These are phyloP conservation scores for Cokeromyces recurvatus DNA, from an alignment of 371 early-diverging fungal genomes.

Conservation along the genomic window DNA sequence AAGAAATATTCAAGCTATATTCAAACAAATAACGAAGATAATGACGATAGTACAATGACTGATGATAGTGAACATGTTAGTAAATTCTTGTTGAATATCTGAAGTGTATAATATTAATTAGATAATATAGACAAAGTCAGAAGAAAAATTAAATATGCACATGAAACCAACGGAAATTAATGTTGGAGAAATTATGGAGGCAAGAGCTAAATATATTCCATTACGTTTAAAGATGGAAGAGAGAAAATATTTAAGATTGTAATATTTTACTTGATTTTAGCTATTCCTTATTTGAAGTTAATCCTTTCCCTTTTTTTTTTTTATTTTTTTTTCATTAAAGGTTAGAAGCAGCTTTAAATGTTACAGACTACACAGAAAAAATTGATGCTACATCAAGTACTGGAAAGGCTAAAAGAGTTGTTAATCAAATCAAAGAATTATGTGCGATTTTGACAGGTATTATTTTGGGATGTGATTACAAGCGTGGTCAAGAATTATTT, in stretches of 20 bases:
- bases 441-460: conserved; percentile 92
- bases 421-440: conserved; percentile 90
- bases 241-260: conserved; percentile 84
- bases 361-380: conserved; percentile 83
- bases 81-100: no score
- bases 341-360: conserved; percentile 89
- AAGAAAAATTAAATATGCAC: conserved; percentile 22
- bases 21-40: background rate
- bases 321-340: conserved; percentile 6
- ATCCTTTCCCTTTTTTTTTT: background rate
- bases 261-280: conserved; percentile 22
- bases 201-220: conserved; percentile 87
- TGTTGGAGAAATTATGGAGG: conserved; percentile 71
- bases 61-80: conserved; percentile 9
- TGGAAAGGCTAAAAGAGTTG: conserved; percentile 85
- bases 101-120: no score
- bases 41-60: background rate
- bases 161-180: conserved; percentile 15
- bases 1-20: conserved; percentile 20
- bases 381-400: conserved; percentile 84
- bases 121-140: conserved; percentile 1
- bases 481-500: conserved; percentile 85
- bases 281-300: no score
- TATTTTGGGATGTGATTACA: conserved; percentile 78
- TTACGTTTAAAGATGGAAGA: conserved; percentile 83